These are phyloP conservation scores for Biscutella auriculata DNA, from an alignment of 441 rosid genomes.

Conservation along the genomic window DNA sequence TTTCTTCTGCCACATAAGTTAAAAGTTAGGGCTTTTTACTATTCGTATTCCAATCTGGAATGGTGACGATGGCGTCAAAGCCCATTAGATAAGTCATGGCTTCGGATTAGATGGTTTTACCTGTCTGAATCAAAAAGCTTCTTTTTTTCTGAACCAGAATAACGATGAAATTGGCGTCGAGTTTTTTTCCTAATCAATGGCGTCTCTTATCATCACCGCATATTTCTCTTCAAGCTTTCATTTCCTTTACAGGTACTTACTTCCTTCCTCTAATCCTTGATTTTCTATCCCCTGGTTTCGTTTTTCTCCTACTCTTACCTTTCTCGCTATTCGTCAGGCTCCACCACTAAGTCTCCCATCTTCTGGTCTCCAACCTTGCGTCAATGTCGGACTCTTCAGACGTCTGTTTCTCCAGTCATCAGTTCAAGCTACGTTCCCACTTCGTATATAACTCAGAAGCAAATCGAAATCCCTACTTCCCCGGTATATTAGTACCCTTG, in stretches of 20 bases:
- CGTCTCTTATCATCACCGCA: constrained; percentile 21
- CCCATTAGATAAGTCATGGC: neutral
- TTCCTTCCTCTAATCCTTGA: neutral
- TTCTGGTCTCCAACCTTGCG: constrained; percentile 22
- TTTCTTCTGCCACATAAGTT: too few species aligned
- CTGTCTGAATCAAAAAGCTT: neutral
- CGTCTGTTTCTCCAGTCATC: constrained; percentile 34
- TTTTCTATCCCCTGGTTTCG: neutral
- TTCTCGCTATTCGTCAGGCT: constrained; percentile 3
- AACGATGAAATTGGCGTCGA: constrained; percentile 22
- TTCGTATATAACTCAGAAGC: constrained; percentile 24
- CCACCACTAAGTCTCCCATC: constrained; percentile 1
- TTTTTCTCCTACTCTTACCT: neutral
- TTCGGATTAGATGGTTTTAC: neutral
- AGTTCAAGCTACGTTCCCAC: constrained; percentile 50
- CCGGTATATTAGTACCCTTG: constrained; percentile 18
- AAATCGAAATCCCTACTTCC: constrained; percentile 17
- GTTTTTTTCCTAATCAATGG: constrained; percentile 26
- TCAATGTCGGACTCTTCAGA: constrained; percentile 43
- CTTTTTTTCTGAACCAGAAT: neutral
- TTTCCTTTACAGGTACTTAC: constrained; percentile 6
- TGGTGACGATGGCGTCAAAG: neutral
- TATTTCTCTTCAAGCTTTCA: constrained; percentile 12
- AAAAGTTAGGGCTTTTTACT: neutral
- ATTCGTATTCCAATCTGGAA: neutral